Percentiles rank a stretch among this genome's conserved stretches.
These are phyloP conservation scores for Acidiella bohemica DNA, from an alignment of 495 filamentous ascomycete genomes.

Conservation along the genomic window DNA sequence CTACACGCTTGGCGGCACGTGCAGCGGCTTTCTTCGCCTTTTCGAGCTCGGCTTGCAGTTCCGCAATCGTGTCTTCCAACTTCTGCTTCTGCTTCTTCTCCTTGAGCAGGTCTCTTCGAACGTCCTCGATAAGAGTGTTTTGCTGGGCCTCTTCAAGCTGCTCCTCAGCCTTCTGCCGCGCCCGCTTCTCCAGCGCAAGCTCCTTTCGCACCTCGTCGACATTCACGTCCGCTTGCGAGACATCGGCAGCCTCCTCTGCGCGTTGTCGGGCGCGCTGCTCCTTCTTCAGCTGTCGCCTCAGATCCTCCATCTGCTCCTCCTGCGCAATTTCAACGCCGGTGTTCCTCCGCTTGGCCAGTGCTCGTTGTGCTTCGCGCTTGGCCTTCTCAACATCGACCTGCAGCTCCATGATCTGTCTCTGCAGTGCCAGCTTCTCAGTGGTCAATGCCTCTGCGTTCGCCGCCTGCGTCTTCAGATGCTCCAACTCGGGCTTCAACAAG, in stretches of 20 bases:
- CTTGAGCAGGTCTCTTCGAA: conserved; percentile 38
- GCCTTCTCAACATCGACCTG: conserved; percentile 72
- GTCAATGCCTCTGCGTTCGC: conserved; percentile 50
- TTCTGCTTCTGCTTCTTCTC: conserved; percentile 34
- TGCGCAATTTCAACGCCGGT: conserved; percentile 19
- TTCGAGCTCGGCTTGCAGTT: conserved; percentile 30
- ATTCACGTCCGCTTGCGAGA: conserved; percentile 28
- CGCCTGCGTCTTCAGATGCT: conserved; percentile 60
- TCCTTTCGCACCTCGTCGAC: conserved; percentile 39
- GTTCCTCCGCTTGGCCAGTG: conserved; percentile 33
- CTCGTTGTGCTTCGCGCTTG: conserved; percentile 52
- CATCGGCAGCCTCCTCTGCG: conserved; percentile 14
- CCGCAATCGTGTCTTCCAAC: conserved; percentile 33
- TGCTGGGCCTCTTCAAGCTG: conserved; percentile 16
- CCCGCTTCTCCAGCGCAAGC: conserved; percentile 37
- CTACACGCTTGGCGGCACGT: conserved; percentile 17
- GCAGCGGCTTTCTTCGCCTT: conserved; percentile 16
- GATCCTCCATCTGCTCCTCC: conserved; percentile 34
- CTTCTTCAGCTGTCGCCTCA: conserved; percentile 37
- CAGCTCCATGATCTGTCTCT: conserved; percentile 57
- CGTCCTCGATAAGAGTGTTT: conserved; percentile 29
- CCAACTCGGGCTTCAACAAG: conserved; percentile 58
- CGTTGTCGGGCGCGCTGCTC: conserved; percentile 33
- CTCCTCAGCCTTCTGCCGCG: conserved; percentile 20
- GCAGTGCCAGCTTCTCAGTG: conserved; percentile 60